Evolutionary conservation across 192 early-diverging fungal genomes (phyloP).

Genomic region (Coemansia asiatica): DNA sequence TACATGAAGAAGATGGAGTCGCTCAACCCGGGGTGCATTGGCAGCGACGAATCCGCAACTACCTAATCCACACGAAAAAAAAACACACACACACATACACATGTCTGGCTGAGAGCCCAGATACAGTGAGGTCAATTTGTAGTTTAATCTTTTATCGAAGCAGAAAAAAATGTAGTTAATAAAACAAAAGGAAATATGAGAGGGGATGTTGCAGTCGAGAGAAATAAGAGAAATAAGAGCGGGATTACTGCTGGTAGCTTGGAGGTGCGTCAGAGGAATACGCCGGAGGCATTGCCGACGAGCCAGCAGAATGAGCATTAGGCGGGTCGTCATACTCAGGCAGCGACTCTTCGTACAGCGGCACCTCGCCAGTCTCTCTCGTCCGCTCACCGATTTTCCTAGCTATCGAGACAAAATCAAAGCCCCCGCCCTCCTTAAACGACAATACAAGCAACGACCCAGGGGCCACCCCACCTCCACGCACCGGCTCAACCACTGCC

Average conservation of each 20-base stretch:
- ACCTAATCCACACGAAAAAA: too few species aligned
- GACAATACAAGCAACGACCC: slow-evolving; percentile 21
- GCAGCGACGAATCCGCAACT: too few species aligned
- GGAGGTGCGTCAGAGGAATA: slow-evolving; percentile 46
- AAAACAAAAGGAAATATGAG: not conserved
- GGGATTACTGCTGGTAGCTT: slow-evolving; percentile 29
- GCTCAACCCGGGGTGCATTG: not conserved
- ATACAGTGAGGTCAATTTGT: not conserved
- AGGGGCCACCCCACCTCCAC: slow-evolving; percentile 17
- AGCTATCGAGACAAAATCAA: slow-evolving; percentile 44
- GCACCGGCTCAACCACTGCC: slow-evolving; percentile 20
- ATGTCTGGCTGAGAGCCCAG: too few species aligned
- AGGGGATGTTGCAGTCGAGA: not conserved
- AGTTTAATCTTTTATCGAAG: slow-evolving; percentile 1
- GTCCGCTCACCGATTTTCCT: slow-evolving; percentile 40
- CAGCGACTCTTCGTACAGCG: slow-evolving; percentile 42
- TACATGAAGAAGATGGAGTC: slow-evolving; percentile 16
- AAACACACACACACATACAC: too few species aligned
- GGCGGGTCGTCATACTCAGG: slow-evolving; percentile 40
- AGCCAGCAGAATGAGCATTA: not conserved
- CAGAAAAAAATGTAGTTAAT: not conserved
- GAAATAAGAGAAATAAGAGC: not conserved
- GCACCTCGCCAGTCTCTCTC: slow-evolving; percentile 34
- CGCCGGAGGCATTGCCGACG: not conserved
- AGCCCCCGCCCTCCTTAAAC: slow-evolving; percentile 52